These are phyloP conservation scores for Cicer pinnatifidum DNA, from an alignment of 306 rosid species.

Conservation along the genomic window DNA sequence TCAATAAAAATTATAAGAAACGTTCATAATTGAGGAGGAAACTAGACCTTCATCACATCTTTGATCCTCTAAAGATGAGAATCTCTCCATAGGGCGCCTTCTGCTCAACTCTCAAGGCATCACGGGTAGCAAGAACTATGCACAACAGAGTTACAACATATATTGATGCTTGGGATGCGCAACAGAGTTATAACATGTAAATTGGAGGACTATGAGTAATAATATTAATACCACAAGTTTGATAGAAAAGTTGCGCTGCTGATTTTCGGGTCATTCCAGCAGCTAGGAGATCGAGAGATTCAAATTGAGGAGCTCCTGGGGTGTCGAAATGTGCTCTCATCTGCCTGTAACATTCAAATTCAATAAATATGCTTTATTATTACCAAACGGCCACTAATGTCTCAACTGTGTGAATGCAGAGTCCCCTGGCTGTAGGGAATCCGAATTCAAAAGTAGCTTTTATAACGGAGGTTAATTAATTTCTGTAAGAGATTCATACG, in stretches of 20 bases:
- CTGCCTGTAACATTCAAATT: slow-evolving; percentile 55
- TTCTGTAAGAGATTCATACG: slow-evolving; percentile 49
- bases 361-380: slow-evolving; percentile 26
- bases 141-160: slow-evolving; percentile 8
- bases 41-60: slow-evolving; percentile 60
- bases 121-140: slow-evolving; percentile 70
- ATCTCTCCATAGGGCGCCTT: slow-evolving; percentile 64
- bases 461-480: slow-evolving; percentile 9
- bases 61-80: slow-evolving; percentile 69
- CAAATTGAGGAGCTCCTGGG: slow-evolving; percentile 69
- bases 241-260: slow-evolving; percentile 81
- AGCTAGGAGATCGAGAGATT: slow-evolving; percentile 67
- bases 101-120: slow-evolving; percentile 63
- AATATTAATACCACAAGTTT: slow-evolving; percentile 65
- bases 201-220: background rate
- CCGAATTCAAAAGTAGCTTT: background rate
- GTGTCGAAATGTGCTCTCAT: slow-evolving; percentile 75
- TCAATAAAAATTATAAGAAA: slow-evolving; percentile 22
- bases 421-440: too few species aligned
- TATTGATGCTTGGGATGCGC: slow-evolving; percentile 5
- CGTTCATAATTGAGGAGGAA: slow-evolving; percentile 20
- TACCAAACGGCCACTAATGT: background rate
- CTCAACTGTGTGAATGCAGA: too few species aligned
- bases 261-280: slow-evolving; percentile 67
- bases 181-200: background rate